Evolutionary conservation across 352 stramenopile species (phyloP).

Genomic region (Phytophthora tubulina): DNA sequence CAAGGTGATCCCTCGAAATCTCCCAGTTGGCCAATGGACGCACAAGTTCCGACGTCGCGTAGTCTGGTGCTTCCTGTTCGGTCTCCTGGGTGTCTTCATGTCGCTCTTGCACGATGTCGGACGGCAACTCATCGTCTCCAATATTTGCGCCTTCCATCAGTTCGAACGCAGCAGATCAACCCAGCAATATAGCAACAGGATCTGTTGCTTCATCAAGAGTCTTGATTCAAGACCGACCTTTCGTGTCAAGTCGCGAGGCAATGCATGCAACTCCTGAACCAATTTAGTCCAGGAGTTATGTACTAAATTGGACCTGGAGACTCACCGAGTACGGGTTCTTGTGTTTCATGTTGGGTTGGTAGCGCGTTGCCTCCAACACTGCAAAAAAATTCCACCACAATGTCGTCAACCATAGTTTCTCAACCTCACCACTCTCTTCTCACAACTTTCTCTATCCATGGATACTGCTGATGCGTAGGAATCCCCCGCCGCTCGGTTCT

Average conservation of each 20-base stretch:
- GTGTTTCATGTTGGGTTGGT: no score
- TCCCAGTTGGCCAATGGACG: slow-evolving; percentile 71
- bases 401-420: no score
- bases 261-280: no score
- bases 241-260: no score
- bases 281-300: no score
- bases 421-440: no score
- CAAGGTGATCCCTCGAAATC: slow-evolving; percentile 75
- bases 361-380: no score
- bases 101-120: slow-evolving; percentile 2
- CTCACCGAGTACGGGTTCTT: no score
- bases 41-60: slow-evolving; percentile 50
- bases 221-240: no score
- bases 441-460: slow-evolving; percentile 55
- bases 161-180: background rate
- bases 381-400: no score
- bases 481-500: slow-evolving; percentile 65
- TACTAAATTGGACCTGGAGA: no score
- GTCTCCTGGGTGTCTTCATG: slow-evolving; percentile 8
- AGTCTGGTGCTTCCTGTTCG: slow-evolving; percentile 25
- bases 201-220: slow-evolving; percentile 18
- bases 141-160: slow-evolving; percentile 24
- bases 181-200: background rate
- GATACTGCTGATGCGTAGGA: slow-evolving; percentile 89
- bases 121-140: background rate